Evolutionary conservation across 305 asterid species (phyloP).

Genomic region (Fraxinus floribunda): DNA sequence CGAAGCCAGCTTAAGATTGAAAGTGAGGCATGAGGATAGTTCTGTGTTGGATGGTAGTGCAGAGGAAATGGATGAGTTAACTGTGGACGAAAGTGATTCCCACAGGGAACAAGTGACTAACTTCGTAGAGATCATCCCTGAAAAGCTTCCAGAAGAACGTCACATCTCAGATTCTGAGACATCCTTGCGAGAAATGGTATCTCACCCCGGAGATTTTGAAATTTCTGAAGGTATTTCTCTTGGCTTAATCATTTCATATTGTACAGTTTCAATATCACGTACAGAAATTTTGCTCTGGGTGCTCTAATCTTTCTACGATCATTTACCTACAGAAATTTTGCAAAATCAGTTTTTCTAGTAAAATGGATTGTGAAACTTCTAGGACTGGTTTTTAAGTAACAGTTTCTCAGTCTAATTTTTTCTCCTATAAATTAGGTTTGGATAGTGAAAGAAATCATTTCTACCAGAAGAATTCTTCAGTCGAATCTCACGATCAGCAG

Average conservation of each 20-base stretch:
- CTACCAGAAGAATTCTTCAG: constrained; percentile 22
- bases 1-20: constrained; percentile 4
- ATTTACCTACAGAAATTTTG: not conserved
- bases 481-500: constrained; percentile 12
- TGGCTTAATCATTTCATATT: constrained; percentile 1
- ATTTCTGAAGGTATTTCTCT: constrained; percentile 39
- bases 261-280: not conserved
- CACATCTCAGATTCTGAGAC: constrained; percentile 15
- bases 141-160: constrained; percentile 20
- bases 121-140: not conserved
- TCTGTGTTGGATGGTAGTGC: constrained; percentile 18
- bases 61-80: constrained; percentile 15
- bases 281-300: not conserved
- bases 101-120: constrained; percentile 18
- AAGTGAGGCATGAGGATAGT: constrained; percentile 11
- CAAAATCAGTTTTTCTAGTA: not conserved
- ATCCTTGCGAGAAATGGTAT: constrained; percentile 20
- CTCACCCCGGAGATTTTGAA: constrained; percentile 22
- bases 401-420: not conserved
- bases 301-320: not conserved
- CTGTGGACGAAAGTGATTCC: constrained; percentile 2
- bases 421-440: constrained; percentile 26
- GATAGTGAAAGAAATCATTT: constrained; percentile 14
- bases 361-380: not conserved
- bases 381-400: not conserved